Evolutionary conservation across 768 basidiomycete species (phyloP).

Genomic region (Mycena venus): DNA sequence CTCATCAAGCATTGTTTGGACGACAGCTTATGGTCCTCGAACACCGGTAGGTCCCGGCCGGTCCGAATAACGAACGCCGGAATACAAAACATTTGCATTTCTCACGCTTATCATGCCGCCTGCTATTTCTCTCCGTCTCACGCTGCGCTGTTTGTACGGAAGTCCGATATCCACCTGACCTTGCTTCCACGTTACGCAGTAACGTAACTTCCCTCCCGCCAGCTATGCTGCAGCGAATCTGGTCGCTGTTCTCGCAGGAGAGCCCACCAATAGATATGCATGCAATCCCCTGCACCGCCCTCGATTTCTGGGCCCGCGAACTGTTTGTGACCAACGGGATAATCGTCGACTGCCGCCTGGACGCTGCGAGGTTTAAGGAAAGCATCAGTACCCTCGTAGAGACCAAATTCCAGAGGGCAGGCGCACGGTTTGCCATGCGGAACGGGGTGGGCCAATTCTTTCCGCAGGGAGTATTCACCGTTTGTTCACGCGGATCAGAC

Average conservation of each 20-base stretch:
- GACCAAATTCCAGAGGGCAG: not conserved
- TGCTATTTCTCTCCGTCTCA: not conserved
- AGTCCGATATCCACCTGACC: not conserved
- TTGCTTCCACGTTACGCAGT: not conserved
- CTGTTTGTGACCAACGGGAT: not conserved
- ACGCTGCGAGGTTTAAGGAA: not conserved
- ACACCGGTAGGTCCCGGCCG: too few species aligned
- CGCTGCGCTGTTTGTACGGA: not conserved
- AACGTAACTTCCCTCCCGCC: not conserved
- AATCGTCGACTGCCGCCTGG: not conserved
- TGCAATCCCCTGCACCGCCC: not conserved
- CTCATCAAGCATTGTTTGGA: too few species aligned
- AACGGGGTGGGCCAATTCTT: conserved; percentile 6
- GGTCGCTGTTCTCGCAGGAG: not conserved
- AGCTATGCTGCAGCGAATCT: not conserved
- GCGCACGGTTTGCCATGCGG: not conserved
- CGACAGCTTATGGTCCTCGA: too few species aligned
- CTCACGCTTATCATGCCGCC: too few species aligned
- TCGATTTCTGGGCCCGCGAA: not conserved
- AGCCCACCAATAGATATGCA: conserved; percentile 1
- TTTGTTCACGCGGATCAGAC: not conserved
- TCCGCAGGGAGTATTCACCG: not conserved
- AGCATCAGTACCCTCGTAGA: not conserved
- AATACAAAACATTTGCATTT: too few species aligned
- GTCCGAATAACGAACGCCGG: too few species aligned